Percentiles rank a stretch among this genome's conserved stretches.
phyloP scores from a whole-genome alignment of 345 rosid genomes.

The Corchorus olitorius region DNA sequence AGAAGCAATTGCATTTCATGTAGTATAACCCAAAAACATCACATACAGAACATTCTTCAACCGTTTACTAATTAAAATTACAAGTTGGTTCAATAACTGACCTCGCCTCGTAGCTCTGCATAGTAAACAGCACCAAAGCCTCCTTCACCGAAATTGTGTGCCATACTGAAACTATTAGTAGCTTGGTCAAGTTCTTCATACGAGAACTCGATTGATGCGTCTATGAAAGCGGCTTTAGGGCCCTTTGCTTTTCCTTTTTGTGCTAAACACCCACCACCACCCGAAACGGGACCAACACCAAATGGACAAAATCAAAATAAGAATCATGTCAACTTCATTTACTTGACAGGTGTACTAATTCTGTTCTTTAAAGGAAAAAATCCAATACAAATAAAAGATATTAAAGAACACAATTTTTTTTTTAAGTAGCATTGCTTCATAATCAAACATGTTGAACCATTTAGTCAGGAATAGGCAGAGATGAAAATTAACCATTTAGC shows the following conservation, averaged over 20 bases:
- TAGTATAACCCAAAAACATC: not conserved
- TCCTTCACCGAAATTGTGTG: slow-evolving; percentile 92
- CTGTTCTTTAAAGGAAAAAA: no score
- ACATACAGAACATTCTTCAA: slow-evolving; percentile 2
- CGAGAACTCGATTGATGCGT: slow-evolving; percentile 82
- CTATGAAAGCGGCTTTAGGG: slow-evolving; percentile 64
- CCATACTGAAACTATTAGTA: slow-evolving; percentile 77
- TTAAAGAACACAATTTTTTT: no score
- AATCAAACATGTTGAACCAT: no score
- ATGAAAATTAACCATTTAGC: no score
- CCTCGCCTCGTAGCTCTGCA: slow-evolving; percentile 93
- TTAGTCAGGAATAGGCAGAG: no score
- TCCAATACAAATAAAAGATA: no score
- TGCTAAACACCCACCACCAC: slow-evolving; percentile 23
- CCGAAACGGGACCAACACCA: not conserved
- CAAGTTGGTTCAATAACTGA: slow-evolving; percentile 26
- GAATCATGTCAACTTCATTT: not conserved
- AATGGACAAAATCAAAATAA: not conserved
- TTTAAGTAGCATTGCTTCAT: no score
- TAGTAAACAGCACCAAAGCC: slow-evolving; percentile 92
- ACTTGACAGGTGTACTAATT: no score
- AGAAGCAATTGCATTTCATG: not conserved
- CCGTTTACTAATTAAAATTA: slow-evolving; percentile 1
- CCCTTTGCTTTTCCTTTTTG: slow-evolving; percentile 22
- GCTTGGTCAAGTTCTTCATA: slow-evolving; percentile 91